These are phyloP conservation scores for Moricandia moricandioides DNA, from an alignment of 345 rosid species.

Conservation along the genomic window DNA sequence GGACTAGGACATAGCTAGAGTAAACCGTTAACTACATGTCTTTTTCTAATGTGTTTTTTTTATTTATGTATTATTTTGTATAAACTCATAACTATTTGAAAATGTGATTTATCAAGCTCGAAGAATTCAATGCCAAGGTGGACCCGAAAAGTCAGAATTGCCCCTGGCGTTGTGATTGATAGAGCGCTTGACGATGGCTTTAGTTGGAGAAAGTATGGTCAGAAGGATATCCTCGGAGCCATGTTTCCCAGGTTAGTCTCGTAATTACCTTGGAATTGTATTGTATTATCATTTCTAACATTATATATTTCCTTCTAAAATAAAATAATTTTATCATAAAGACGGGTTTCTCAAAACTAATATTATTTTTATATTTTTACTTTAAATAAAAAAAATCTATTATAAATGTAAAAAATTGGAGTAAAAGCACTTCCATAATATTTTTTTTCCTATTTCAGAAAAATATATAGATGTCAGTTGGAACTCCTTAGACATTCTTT, in stretches of 20 bases:
- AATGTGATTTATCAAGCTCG: constrained; percentile 19
- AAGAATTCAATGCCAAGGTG: constrained; percentile 59
- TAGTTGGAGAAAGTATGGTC: constrained; percentile 94
- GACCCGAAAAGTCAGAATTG: constrained; percentile 51
- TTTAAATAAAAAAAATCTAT: too few relatives aligned
- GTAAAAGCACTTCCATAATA: too few relatives aligned
- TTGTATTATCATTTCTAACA: background rate
- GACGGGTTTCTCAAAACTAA: too few relatives aligned
- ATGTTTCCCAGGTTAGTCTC: constrained; percentile 62
- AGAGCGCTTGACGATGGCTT: constrained; percentile 79
- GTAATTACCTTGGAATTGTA: background rate
- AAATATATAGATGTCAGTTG: too few relatives aligned
- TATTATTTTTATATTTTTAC: too few relatives aligned
- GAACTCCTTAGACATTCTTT: background rate
- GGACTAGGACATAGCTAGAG: background rate
- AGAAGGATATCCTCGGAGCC: constrained; percentile 81
- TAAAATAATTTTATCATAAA: too few relatives aligned
- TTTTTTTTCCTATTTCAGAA: too few relatives aligned
- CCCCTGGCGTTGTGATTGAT: constrained; percentile 51
- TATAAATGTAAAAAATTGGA: too few relatives aligned
- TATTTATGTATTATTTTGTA: background rate
- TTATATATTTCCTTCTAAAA: background rate
- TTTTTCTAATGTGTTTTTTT: background rate
- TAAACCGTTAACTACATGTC: background rate
- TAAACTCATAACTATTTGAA: background rate